Percentiles rank a stretch among this genome's conserved stretches.
phyloP scores from a whole-genome alignment of 1,284 basidiomycete genomes.

The Fistulinella staudtii region DNA sequence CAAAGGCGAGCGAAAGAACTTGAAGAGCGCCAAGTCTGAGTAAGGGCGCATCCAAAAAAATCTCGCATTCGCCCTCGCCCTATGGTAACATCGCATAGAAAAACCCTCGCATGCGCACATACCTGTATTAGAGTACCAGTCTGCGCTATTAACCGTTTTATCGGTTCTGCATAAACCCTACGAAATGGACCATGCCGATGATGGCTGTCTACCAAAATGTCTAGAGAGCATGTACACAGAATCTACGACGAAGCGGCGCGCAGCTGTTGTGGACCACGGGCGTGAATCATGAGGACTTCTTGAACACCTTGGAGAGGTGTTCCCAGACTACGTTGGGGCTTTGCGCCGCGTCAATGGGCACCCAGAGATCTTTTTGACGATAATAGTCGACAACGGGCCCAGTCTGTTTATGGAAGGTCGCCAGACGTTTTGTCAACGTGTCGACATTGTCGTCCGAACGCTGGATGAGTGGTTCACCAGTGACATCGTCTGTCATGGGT shows the following conservation, averaged over 20 bases:
- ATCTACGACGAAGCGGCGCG: constrained; percentile 16
- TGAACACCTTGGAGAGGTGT: constrained; percentile 65
- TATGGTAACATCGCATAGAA: constrained; percentile 7
- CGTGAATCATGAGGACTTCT: constrained; percentile 18
- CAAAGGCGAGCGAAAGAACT: constrained; percentile 40
- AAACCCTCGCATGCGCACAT: constrained; percentile 17
- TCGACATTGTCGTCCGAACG: constrained; percentile 93
- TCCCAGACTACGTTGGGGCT: constrained; percentile 90
- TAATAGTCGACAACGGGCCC: constrained; percentile 98
- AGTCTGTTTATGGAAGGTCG: constrained; percentile 89
- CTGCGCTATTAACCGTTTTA: constrained; percentile 6
- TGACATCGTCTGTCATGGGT: constrained; percentile 87
- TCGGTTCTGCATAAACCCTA: neutral
- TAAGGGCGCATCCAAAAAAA: constrained; percentile 27
- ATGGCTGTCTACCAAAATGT: constrained; percentile 11
- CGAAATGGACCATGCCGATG: neutral
- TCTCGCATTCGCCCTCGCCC: constrained; percentile 3
- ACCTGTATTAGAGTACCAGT: constrained; percentile 18
- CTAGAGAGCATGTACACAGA: constrained; percentile 28
- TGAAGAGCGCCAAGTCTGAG: constrained; percentile 50
- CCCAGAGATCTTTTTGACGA: constrained; percentile 86
- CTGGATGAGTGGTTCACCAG: constrained; percentile 93
- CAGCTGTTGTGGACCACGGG: neutral
- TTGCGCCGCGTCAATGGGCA: constrained; percentile 90
- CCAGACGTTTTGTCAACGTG: constrained; percentile 86